Conservation (phyloP, 306 rosid genomes). For the Styphnolobium japonicum region DNA sequence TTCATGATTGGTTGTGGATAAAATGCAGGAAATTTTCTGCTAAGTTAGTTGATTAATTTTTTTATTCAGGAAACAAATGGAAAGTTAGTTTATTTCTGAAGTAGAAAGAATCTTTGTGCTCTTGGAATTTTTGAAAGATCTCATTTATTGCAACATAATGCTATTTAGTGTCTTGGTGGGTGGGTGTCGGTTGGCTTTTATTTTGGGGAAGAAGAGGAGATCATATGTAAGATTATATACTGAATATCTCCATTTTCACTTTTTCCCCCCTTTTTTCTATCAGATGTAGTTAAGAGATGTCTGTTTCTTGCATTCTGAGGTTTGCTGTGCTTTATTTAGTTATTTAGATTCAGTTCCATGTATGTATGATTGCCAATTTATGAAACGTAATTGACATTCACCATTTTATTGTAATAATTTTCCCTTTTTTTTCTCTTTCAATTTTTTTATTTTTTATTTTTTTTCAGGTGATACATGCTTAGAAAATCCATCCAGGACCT, state of each 20-base stretch:
- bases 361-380: background rate
- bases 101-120: background rate
- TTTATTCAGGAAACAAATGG: background rate
- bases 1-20: background rate
- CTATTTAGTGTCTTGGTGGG: constrained; percentile 3
- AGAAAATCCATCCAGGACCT: constrained; percentile 49
- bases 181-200: background rate
- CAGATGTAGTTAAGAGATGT: too few relatives aligned
- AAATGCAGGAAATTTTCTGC: constrained; percentile 5
- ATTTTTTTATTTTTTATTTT: background rate
- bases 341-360: constrained; percentile 7
- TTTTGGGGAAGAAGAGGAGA: background rate
- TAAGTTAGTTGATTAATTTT: background rate
- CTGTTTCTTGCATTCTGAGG: background rate
- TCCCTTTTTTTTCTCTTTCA: background rate
- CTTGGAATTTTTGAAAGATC: background rate
- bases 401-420: background rate
- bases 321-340: background rate
- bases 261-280: too few relatives aligned
- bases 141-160: background rate
- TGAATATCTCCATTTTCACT: background rate
- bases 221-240: background rate
- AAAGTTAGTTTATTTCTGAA: background rate
- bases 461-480: constrained; percentile 50
- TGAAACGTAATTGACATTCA: background rate